Evolutionary conservation across 768 basidiomycete genomes (phyloP).

Genomic region (Suillus fuscotomentosus): DNA sequence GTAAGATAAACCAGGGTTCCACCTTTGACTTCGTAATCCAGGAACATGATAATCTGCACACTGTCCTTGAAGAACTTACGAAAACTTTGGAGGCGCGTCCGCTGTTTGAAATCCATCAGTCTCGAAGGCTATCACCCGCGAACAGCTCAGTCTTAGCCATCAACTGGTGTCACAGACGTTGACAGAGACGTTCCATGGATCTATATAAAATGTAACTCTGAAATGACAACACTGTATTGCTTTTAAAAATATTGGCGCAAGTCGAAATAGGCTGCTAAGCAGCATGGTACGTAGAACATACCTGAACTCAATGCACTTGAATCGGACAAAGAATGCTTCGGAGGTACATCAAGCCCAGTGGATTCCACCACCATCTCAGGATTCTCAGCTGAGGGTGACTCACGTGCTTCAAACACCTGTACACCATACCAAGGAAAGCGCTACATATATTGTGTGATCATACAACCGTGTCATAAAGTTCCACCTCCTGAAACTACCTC

Average conservation of each 20-base stretch:
- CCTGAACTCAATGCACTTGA: background rate
- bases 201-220: background rate
- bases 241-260: background rate
- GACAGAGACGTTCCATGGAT: background rate
- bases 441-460: background rate
- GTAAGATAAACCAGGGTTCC: no score
- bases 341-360: background rate
- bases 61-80: background rate
- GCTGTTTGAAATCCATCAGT: background rate
- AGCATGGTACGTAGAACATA: no score
- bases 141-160: background rate
- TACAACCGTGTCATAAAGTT: background rate
- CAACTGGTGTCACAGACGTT: background rate
- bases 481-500: no score
- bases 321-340: background rate
- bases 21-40: background rate
- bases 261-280: no score
- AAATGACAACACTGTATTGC: background rate
- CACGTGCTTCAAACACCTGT: background rate
- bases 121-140: background rate
- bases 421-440: background rate
- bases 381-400: background rate
- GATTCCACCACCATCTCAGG: background rate
- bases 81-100: background rate
- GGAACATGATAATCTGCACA: background rate